A percentile compares a stretch with the other conserved stretches of the same genome.
phyloP scores from a whole-genome alignment of 2,329 filamentous ascomycete genomes.

The Epichloe festucae region DNA sequence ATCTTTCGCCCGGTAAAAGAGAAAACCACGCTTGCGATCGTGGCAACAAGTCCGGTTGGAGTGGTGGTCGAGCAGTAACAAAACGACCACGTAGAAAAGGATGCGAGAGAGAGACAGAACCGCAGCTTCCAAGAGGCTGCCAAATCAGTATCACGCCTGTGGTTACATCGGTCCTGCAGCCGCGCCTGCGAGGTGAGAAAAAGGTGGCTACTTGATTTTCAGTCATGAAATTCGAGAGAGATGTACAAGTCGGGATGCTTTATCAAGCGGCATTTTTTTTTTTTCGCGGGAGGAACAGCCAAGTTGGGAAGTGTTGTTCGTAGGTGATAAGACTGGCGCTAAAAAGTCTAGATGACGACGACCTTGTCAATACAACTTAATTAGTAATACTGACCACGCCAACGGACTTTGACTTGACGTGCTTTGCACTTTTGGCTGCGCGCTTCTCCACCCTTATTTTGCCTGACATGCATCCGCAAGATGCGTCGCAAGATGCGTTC shows the following conservation, averaged over 20 bases:
- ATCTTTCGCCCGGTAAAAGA: not conserved
- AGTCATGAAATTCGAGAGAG: not conserved
- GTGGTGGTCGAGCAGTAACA: not conserved
- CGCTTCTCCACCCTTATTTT: too few relatives aligned
- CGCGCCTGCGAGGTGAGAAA: not conserved
- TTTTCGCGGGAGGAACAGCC: too few relatives aligned
- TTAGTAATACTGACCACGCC: too few relatives aligned
- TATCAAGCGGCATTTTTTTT: too few relatives aligned
- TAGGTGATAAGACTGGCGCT: too few relatives aligned
- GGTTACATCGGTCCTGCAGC: not conserved
- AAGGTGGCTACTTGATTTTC: not conserved
- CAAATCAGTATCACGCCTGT: not conserved
- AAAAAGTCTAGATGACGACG: too few relatives aligned
- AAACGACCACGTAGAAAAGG: not conserved
- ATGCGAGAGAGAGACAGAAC: not conserved
- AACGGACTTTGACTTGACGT: too few relatives aligned
- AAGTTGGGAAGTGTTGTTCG: too few relatives aligned
- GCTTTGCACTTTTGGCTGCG: too few relatives aligned
- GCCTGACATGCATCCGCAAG: too few relatives aligned
- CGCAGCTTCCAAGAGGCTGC: not conserved
- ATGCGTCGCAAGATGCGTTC: too few relatives aligned
- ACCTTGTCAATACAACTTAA: too few relatives aligned
- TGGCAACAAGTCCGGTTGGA: not conserved
- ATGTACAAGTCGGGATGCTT: not conserved
- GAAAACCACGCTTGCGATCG: not conserved